phyloP scores from a whole-genome alignment of 441 rosid genomes.

The Pelargonium cotyledonis region DNA sequence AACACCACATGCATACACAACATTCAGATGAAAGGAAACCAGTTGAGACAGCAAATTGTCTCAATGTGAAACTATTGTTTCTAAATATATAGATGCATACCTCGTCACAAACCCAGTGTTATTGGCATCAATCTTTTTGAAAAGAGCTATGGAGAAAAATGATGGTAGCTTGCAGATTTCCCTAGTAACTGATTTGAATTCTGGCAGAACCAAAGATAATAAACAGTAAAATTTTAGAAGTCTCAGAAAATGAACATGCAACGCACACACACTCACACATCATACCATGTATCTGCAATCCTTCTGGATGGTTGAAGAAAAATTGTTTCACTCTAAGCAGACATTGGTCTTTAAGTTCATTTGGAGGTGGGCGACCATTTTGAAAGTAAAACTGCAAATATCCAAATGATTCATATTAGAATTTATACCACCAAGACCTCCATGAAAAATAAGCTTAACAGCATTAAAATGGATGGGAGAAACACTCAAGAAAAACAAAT shows the following conservation, averaged over 20 bases:
- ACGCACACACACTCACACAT: slow-evolving; percentile 8
- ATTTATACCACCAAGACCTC: slow-evolving; percentile 10
- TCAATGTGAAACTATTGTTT: background rate
- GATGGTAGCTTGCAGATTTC: slow-evolving; percentile 98
- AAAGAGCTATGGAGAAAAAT: slow-evolving; percentile 73
- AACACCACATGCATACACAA: background rate
- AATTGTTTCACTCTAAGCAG: slow-evolving; percentile 59
- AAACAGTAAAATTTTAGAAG: slow-evolving; percentile 17
- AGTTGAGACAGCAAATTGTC: background rate
- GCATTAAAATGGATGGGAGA: slow-evolving; percentile 5
- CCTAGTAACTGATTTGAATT: slow-evolving; percentile 75
- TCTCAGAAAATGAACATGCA: background rate
- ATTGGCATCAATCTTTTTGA: slow-evolving; percentile 69
- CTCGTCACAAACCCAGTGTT: slow-evolving; percentile 62
- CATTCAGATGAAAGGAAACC: background rate
- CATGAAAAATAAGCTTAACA: slow-evolving; percentile 7
- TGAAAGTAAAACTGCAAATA: slow-evolving; percentile 79
- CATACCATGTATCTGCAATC: slow-evolving; percentile 77
- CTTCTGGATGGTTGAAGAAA: slow-evolving; percentile 64
- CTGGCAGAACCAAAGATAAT: slow-evolving; percentile 35
- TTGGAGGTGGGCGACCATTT: slow-evolving; percentile 83
- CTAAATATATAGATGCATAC: slow-evolving; percentile 34
- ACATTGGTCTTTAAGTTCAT: slow-evolving; percentile 76
- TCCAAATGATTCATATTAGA: slow-evolving; percentile 19
- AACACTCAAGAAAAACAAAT: slow-evolving; percentile 5